Evolutionary conservation across 2,329 filamentous ascomycete genomes (phyloP).

Genomic region (Pestalotiopsis sp.): DNA sequence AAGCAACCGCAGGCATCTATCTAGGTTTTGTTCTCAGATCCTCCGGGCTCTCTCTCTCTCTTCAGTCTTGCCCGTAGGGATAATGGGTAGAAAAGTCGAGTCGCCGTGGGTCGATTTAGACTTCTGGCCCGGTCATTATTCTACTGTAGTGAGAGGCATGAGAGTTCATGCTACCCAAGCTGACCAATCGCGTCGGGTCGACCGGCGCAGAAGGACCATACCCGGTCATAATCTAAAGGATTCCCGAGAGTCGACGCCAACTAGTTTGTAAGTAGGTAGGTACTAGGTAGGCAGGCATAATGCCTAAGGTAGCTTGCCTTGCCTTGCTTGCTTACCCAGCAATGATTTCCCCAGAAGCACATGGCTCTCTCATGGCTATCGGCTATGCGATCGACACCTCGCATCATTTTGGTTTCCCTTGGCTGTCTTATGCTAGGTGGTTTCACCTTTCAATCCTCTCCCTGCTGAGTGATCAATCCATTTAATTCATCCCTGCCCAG

Average conservation of each 20-base stretch:
- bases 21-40: neutral
- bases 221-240: neutral
- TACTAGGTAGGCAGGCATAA: neutral
- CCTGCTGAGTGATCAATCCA: neutral
- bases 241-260: neutral
- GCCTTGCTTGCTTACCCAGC: neutral
- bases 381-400: neutral
- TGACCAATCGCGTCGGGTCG: neutral
- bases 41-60: no score
- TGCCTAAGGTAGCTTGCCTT: no score
- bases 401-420: neutral
- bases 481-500: neutral
- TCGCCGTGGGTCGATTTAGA: neutral
- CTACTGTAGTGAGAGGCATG: neutral
- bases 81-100: neutral
- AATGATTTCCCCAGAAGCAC: neutral
- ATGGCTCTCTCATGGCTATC: neutral
- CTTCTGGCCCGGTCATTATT: neutral
- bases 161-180: neutral
- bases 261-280: neutral
- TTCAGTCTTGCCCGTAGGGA: no score
- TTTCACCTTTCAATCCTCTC: neutral
- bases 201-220: neutral
- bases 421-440: conserved; percentile 8
- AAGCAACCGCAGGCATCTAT: neutral